Base-by-base conservation (phyloP, 495 filamentous ascomycete genomes). In the Penicillium psychrofluorescens region DNA sequence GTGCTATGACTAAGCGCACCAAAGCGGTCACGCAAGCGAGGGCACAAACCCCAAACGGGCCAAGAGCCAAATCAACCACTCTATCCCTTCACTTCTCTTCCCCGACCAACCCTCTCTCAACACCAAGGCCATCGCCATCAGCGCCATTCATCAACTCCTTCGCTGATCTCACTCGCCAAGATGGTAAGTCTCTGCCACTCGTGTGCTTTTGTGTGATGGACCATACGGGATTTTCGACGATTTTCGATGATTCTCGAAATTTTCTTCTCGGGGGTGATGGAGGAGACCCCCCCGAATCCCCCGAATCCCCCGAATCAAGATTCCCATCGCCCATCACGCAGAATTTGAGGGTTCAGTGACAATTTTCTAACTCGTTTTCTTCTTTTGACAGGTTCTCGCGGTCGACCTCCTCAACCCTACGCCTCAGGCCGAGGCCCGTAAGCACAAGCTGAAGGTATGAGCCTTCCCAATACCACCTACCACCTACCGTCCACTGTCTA, bases 391-490 rank as follows among this genome's bases (percentile, higher is more conserved):
- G 92, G 90, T 95, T 90, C 90, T 98, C 82, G 91, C 92, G 72
- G 85, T 96, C 79, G 92, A 98, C 84, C 90, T 98, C 57, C 86
- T 98, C 72, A 96, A 98, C 84, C 92, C 92, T 59, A 84, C 81
- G 63, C 89, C 92, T 66, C 86, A 86, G 64, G 80, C 89, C 62
- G 92, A 98, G 83, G 89, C 87, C 52, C 83, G 88, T 72, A 96
- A 95, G 82, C 92, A 98, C 83, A 98, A 98, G 86, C 84, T 98
- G 58, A 98, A 98, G 91, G 90, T 95, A 85, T 62, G 74, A 62
- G 40, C 36, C 36, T 34, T 38, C 11, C 12, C 4, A 7, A 31
- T n/a, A 41, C 42, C 31, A 38, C 34, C 11, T 27, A 33, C 38
- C 34, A 30, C 42, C 32, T 28, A 40, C 12, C 35, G 30, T 0